These are phyloP conservation scores for Takashimella tepidaria DNA, from an alignment of 1,284 basidiomycete genomes.

Conservation along the genomic window DNA sequence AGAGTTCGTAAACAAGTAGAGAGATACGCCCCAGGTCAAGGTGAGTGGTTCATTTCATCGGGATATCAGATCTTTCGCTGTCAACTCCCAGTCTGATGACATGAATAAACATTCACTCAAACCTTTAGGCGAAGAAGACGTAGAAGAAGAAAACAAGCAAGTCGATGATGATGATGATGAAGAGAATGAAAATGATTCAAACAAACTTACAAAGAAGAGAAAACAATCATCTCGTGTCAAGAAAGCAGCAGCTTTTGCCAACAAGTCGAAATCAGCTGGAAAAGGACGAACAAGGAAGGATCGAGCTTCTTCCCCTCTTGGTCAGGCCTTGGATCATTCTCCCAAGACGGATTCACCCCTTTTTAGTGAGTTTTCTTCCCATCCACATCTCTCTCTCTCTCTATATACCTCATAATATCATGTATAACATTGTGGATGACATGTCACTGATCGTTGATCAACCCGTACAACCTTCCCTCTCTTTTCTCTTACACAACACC, in stretches of 20 bases:
- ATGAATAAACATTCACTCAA: no score
- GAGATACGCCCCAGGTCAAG: constrained; percentile 23
- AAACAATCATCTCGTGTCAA: constrained; percentile 2
- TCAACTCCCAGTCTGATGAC: no score
- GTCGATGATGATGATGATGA: constrained; percentile 7
- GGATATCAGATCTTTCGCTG: no score
- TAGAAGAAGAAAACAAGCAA: no score
- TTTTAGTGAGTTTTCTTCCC: constrained; percentile 37
- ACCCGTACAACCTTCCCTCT: no score
- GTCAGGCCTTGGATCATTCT: no score
- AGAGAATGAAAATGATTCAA: constrained; percentile 13
- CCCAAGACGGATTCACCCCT: constrained; percentile 36
- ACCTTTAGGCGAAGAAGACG: no score
- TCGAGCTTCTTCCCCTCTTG: constrained; percentile 14
- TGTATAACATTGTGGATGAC: neutral
- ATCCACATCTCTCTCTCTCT: neutral
- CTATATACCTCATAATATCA: neutral
- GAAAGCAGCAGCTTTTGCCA: neutral
- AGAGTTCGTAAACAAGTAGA: constrained; percentile 35
- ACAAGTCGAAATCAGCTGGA: constrained; percentile 13
- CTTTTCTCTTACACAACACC: no score
- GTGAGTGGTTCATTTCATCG: constrained; percentile 9
- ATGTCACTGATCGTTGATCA: no score
- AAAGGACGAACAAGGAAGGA: no score
- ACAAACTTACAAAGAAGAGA: constrained; percentile 6